Conservation (phyloP, 805 yeast genomes). For the Kluyveromyces wickerhamii region DNA sequence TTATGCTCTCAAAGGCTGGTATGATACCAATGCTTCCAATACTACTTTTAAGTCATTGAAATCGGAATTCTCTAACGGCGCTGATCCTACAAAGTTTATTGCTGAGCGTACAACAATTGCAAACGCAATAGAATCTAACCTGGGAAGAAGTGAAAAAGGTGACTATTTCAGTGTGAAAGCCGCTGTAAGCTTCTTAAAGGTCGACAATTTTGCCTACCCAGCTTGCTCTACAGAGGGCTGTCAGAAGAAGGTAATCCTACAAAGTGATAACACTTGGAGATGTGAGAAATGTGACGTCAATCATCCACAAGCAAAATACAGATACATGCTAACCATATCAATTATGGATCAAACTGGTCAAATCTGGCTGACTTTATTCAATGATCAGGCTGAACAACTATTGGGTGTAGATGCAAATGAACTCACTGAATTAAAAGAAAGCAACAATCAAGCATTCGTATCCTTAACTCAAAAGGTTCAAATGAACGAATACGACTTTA, state of each 20-base stretch:
- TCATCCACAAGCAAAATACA: slow-evolving; percentile 60
- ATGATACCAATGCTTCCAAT: slow-evolving; percentile 64
- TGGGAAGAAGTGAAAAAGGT: slow-evolving; percentile 69
- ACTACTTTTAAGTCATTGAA: slow-evolving; percentile 57
- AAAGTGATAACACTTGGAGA: slow-evolving; percentile 71
- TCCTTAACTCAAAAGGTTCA: slow-evolving; percentile 40
- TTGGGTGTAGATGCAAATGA: slow-evolving; percentile 58
- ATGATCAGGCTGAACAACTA: slow-evolving; percentile 67
- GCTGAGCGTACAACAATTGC: slow-evolving; percentile 57
- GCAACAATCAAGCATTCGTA: slow-evolving; percentile 39
- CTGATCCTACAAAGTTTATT: slow-evolving; percentile 36
- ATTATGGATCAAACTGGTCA: slow-evolving; percentile 79
- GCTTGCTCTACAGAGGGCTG: slow-evolving; percentile 77
- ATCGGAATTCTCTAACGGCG: slow-evolving; percentile 37
- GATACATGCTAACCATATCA: slow-evolving; percentile 71
- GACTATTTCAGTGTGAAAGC: slow-evolving; percentile 76
- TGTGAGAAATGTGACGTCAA: slow-evolving; percentile 84
- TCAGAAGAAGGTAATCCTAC: slow-evolving; percentile 75
- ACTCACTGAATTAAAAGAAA: slow-evolving; percentile 40
- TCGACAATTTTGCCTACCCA: slow-evolving; percentile 79
- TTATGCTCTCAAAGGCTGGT: slow-evolving; percentile 89
- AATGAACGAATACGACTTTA: slow-evolving; percentile 65
- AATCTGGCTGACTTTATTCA: slow-evolving; percentile 80
- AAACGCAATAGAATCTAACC: slow-evolving; percentile 55
- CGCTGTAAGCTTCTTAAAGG: slow-evolving; percentile 57